Percentiles rank a stretch among this genome's conserved stretches.
phyloP scores from a whole-genome alignment of 257 asterid genomes.

The Parsonsia alboflavescens region DNA sequence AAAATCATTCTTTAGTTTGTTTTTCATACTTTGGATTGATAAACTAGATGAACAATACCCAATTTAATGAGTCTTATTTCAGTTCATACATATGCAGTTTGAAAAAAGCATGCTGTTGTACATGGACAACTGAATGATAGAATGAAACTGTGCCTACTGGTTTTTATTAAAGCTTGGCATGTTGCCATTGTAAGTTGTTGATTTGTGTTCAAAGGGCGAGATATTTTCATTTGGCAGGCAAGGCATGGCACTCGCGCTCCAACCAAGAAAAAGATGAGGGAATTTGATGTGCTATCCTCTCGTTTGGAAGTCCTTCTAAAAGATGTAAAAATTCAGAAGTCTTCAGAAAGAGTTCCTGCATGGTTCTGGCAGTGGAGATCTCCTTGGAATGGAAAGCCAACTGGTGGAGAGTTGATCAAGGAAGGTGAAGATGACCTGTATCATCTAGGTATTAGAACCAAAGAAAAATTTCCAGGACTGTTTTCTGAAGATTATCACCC shows the following conservation, averaged over 20 bases:
- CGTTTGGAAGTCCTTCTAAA: conserved; percentile 54
- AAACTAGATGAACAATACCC: background rate
- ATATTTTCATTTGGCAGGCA: conserved; percentile 46
- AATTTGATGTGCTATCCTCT: conserved; percentile 54
- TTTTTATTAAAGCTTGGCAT: background rate
- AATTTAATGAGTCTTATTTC: background rate
- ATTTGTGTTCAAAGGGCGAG: background rate
- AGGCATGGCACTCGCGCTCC: conserved; percentile 99
- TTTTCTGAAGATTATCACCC: conserved; percentile 82
- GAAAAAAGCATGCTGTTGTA: background rate
- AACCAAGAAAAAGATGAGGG: conserved; percentile 77
- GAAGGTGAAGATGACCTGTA: conserved; percentile 84
- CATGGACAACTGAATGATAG: background rate
- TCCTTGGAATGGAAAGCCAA: conserved; percentile 84
- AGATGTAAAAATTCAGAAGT: conserved; percentile 43
- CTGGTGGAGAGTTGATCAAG: conserved; percentile 80
- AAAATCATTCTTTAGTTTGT: background rate
- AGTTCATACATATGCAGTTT: too few relatives aligned
- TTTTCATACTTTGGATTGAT: background rate
- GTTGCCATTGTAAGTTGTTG: background rate
- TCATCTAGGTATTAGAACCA: conserved; percentile 75
- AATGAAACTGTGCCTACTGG: background rate
- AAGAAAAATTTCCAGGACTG: conserved; percentile 59
- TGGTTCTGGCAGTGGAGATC: conserved; percentile 85
- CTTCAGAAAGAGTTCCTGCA: conserved; percentile 48